These are phyloP conservation scores for Emmonsiellopsis sp. DNA, from an alignment of 2,329 filamentous ascomycete species.

Conservation along the genomic window DNA sequence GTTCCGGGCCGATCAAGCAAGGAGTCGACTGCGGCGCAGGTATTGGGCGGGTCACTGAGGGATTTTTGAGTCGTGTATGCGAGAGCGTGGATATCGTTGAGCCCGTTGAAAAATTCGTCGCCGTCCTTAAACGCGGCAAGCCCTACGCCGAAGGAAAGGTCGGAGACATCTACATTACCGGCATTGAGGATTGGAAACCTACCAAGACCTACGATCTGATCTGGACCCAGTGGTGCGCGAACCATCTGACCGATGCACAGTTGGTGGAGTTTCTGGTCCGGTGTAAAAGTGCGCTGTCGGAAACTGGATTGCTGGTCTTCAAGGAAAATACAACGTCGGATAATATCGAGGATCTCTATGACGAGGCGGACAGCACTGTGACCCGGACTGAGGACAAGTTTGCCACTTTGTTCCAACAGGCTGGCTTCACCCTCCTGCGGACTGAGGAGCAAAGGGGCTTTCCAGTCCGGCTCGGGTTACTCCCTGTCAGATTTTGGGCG, in stretches of 20 bases:
- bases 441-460: conserved; percentile 67
- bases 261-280: conserved; percentile 56
- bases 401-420: conserved; percentile 55
- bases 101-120: conserved; percentile 73
- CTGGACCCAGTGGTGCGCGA: conserved; percentile 86
- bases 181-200: conserved; percentile 62
- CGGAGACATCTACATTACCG: conserved; percentile 60
- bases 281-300: conserved; percentile 44
- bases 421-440: conserved; percentile 58
- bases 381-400: conserved; percentile 70
- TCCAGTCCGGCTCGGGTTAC: conserved; percentile 50
- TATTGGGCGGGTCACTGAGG: conserved; percentile 74
- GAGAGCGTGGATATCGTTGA: conserved; percentile 72
- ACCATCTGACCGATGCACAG: conserved; percentile 68
- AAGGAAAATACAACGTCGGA: conserved; percentile 69
- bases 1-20: conserved; percentile 16
- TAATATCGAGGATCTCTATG: conserved; percentile 57
- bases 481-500: conserved; percentile 71
- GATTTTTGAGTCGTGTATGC: conserved; percentile 63
- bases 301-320: conserved; percentile 49
- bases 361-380: conserved; percentile 66
- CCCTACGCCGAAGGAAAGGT: conserved; percentile 37
- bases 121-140: conserved; percentile 38
- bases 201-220: conserved; percentile 61
- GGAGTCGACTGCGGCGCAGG: conserved; percentile 56